phyloP scores from a whole-genome alignment of 805 yeast species.

The Grigorovia humatica region DNA sequence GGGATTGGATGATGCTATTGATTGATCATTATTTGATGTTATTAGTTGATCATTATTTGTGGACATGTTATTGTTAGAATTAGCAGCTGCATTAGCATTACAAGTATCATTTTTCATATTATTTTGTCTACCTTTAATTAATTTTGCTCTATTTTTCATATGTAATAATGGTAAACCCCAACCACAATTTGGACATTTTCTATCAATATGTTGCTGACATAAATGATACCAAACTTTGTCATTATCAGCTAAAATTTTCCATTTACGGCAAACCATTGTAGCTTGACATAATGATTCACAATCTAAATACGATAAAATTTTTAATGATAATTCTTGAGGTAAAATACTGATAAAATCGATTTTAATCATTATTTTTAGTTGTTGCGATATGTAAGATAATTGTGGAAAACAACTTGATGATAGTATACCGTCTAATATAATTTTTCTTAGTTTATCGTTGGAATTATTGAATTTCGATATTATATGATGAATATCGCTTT shows the following conservation, averaged over 20 bases:
- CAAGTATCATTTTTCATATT: neutral
- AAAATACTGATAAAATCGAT: constrained; percentile 80
- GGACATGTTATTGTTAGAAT: neutral
- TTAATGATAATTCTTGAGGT: constrained; percentile 78
- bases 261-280: constrained; percentile 78
- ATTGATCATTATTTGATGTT: neutral
- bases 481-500: constrained; percentile 66
- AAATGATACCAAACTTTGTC: constrained; percentile 96
- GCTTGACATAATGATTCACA: constrained; percentile 90
- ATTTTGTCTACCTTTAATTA: constrained; percentile 7
- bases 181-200: constrained; percentile 96
- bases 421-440: constrained; percentile 74
- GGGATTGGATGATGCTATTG: neutral
- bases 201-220: constrained; percentile 97
- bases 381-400: constrained; percentile 72
- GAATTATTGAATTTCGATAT: constrained; percentile 67
- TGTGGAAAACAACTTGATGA: constrained; percentile 94
- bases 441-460: constrained; percentile 65
- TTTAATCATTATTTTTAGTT: constrained; percentile 66
- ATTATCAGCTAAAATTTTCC: constrained; percentile 90
- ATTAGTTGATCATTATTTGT: constrained; percentile 5
- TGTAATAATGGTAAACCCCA: constrained; percentile 97
- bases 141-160: constrained; percentile 55
- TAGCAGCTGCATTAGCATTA: neutral
- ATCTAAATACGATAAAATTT: constrained; percentile 79